Percentiles rank a stretch among this genome's conserved stretches.
These are phyloP conservation scores for Kodamaea kakaduensis DNA, from an alignment of 805 yeast genomes.

Conservation along the genomic window DNA sequence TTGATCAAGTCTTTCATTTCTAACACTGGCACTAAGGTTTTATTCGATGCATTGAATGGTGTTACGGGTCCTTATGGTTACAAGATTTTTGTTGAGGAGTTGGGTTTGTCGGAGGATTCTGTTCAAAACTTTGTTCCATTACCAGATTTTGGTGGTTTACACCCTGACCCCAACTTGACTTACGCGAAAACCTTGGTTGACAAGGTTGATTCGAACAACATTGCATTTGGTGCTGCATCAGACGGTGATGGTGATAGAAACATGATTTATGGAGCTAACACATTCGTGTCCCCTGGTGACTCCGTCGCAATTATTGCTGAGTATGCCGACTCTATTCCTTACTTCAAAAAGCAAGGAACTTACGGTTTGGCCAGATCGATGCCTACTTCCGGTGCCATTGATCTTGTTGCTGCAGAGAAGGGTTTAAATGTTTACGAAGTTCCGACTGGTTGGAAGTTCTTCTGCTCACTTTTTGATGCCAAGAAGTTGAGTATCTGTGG, in stretches of 20 bases:
- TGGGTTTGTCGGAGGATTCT: slow-evolving; percentile 66
- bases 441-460: slow-evolving; percentile 99
- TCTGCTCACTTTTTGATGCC: slow-evolving; percentile 92
- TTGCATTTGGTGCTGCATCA: slow-evolving; percentile 97
- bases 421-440: slow-evolving; percentile 83
- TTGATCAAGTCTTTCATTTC: slow-evolving; percentile 69
- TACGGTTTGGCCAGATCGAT: slow-evolving; percentile 93
- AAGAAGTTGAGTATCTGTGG: slow-evolving; percentile 94
- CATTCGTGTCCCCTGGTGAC: slow-evolving; percentile 98
- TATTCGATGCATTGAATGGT: slow-evolving; percentile 91
- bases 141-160: slow-evolving; percentile 95
- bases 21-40: slow-evolving; percentile 48
- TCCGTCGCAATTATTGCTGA: slow-evolving; percentile 97
- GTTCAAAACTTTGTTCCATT: slow-evolving; percentile 77
- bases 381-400: slow-evolving; percentile 96
- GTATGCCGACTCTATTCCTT: slow-evolving; percentile 86
- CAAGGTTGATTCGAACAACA: slow-evolving; percentile 73
- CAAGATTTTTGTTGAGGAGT: slow-evolving; percentile 77
- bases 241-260: slow-evolving; percentile 99
- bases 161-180: slow-evolving; percentile 96
- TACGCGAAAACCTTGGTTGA: slow-evolving; percentile 86
- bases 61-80: slow-evolving; percentile 96
- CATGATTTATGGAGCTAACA: slow-evolving; percentile 93
- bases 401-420: slow-evolving; percentile 78
- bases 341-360: slow-evolving; percentile 79